These are phyloP conservation scores for Cymodocea nodosa DNA, from an alignment of 116 monocot genomes.

Conservation along the genomic window DNA sequence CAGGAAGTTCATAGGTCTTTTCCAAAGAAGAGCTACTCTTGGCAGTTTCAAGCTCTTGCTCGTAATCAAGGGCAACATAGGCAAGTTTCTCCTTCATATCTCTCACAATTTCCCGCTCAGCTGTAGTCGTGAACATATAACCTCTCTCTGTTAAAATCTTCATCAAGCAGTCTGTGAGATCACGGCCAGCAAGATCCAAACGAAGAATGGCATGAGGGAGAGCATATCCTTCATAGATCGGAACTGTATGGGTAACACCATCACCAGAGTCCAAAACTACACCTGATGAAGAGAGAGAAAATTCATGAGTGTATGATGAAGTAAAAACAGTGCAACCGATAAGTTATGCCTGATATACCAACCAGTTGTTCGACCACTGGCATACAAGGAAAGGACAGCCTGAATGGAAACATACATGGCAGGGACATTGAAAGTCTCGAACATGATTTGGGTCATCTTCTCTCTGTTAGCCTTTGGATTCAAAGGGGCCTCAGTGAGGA, in stretches of 20 bases:
- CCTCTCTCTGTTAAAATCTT: conserved; percentile 14
- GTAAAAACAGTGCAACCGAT: too few relatives aligned
- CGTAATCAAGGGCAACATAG: conserved; percentile 11
- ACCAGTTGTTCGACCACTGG: conserved; percentile 18
- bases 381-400: conserved; percentile 14
- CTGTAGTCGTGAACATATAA: conserved; percentile 9
- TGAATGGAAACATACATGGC: conserved; percentile 16
- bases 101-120: conserved; percentile 12
- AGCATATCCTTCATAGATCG: conserved; percentile 10
- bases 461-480: conserved; percentile 16
- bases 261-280: conserved; percentile 10
- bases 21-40: conserved; percentile 9
- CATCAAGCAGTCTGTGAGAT: conserved; percentile 11
- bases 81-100: conserved; percentile 14
- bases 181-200: conserved; percentile 11
- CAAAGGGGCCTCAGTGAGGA: conserved; percentile 20
- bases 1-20: conserved; percentile 12
- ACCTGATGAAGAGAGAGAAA: conserved; percentile 1
- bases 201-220: conserved; percentile 11
- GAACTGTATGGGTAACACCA: conserved; percentile 9
- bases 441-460: conserved; percentile 14
- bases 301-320: background rate
- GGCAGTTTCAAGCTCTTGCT: conserved; percentile 14
- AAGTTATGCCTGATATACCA: background rate
- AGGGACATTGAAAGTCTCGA: conserved; percentile 12